Base-by-base conservation (phyloP, 805 yeast species). In the Cyberlindnera nakhonratchasimensis region DNA sequence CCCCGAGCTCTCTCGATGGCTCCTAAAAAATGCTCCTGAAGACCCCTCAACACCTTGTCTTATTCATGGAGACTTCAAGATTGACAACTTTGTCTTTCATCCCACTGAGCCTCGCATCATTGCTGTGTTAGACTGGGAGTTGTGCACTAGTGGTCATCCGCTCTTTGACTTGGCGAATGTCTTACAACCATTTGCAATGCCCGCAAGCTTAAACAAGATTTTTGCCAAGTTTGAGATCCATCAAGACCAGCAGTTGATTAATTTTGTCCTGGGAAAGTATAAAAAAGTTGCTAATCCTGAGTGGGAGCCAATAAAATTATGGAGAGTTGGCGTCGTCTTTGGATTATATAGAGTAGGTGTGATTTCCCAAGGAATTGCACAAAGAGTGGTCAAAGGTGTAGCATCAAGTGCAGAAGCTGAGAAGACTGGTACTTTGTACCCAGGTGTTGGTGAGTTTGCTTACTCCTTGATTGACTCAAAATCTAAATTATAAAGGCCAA, bases 41-140 rank as follows among this genome's bases (percentile, higher is more conserved):
- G 79, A 74, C 45, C 72, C 79, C 1, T 51, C 61, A 5, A 54
- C 63, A 12, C 62, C 69, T 30, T 63, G 71, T 3, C 65, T 79
- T 42, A 76, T 79, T 29, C 86, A 79, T 50, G 86, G 90, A 33
- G 80, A 80, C 64, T 72, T 74, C 70, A 75, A 80, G 64, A 67
- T 75, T 53, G 82, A 84, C 67, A 70, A 83, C 63, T 66, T 83
- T 48, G 71, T 84, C 25, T 74, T 74, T 63, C 72, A 82, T 59
- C 79, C 78, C 49, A 70, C 69, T 1, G 66, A 69, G 34, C 70
- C 71, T 17, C 56, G 58, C 33, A 76, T 79, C 3, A 61, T 72
- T 37, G 82, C 83, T 0, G 74, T 79, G 3, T 63, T 79, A 31
- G 85, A 79, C 54, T 79, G 86, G 86, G 86, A 79, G 54, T 61